Conservation (phyloP, 805 yeast species). For the Priceomyces medius region DNA sequence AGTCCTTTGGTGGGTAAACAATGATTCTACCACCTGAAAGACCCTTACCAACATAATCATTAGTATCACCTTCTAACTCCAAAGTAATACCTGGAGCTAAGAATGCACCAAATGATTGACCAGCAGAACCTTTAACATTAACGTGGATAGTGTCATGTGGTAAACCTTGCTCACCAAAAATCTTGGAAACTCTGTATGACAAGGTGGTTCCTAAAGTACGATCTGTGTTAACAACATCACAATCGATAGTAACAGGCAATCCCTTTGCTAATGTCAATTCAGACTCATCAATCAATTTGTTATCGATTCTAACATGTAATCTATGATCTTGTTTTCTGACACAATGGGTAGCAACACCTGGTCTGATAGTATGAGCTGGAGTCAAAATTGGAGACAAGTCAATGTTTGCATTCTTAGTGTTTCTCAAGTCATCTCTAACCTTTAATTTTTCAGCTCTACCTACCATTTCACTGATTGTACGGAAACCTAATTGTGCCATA, state of each 20-base stretch:
- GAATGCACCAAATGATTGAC: conserved; percentile 98
- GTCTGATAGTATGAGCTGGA: conserved; percentile 94
- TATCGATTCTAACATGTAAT: conserved; percentile 88
- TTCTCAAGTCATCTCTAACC: conserved; percentile 82
- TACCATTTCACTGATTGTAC: conserved; percentile 96
- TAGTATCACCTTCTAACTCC: conserved; percentile 95
- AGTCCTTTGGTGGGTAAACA: conserved; percentile 85
- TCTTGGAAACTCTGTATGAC: conserved; percentile 90
- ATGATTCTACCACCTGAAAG: conserved; percentile 91
- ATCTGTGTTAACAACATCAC: conserved; percentile 92
- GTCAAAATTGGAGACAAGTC: conserved; percentile 92
- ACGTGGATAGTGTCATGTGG: conserved; percentile 97
- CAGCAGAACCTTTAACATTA: conserved; percentile 88
- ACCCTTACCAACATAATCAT: conserved; percentile 97
- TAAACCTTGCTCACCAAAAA: conserved; percentile 87
- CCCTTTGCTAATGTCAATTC: conserved; percentile 95
- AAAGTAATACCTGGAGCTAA: conserved; percentile 94
- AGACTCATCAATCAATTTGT: conserved; percentile 93
- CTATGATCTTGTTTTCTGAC: conserved; percentile 93
- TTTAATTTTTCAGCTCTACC: conserved; percentile 91
- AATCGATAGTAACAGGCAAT: conserved; percentile 91
- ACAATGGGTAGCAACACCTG: conserved; percentile 93
- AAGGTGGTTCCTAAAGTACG: conserved; percentile 94
- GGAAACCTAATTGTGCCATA: conserved; percentile 94
- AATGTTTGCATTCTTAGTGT: conserved; percentile 85